Base-by-base conservation (phyloP, 2,329 filamentous ascomycete species). In the Arthrobotrys entomopaga region DNA sequence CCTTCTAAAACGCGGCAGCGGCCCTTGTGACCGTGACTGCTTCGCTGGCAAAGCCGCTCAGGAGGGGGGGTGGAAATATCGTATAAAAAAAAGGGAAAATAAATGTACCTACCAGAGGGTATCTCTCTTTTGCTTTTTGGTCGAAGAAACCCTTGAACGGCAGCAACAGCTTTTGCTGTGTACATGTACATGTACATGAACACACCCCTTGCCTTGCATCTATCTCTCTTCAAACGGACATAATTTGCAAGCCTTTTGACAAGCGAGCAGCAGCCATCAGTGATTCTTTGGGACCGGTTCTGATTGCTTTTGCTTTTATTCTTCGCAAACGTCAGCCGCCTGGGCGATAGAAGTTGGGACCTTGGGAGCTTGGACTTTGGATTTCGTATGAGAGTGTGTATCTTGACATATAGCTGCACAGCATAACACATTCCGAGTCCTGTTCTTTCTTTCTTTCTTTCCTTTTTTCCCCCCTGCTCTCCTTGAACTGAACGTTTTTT, bases 11-110 rank as follows among this genome's bases (percentile, higher is more conserved):
- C 70, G 63, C 70, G 70, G 70, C 70, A 74, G 63, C 70, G 70
- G 70, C 70, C 70, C 70, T 74, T 74, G 70, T 74, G 70, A 74
- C 63, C 70, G 70, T 67, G 63, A 74, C 63, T 74, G 70, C 70
- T 74, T 74, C 70, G 70, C 70, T 74, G 70, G 70, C 70, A 74
- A 74, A 67, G 63, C 57, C 63, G 63, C 63, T 52, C 42, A 61
- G 69, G 63, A 57, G 70, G 57, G 61, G 61, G 54, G 42, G 48
- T 60, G 53, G 54, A 54, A 24, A 13, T 7, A 42, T 22, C 24
- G 16, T 38, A 57, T 22, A 15, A 22, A 20, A 43, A 49, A 58
- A n/a, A 16, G 43, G 48, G 46, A 10, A 50, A 22, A 40, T 34
- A 34, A 34, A 34, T 7, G 29, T 34, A 3, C 10, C 29, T 3